Percentiles rank a stretch among this genome's conserved stretches.
Evolutionary conservation across 2,329 filamentous ascomycete species (phyloP).

Genomic region (Graphiopsis chlorocephala): DNA sequence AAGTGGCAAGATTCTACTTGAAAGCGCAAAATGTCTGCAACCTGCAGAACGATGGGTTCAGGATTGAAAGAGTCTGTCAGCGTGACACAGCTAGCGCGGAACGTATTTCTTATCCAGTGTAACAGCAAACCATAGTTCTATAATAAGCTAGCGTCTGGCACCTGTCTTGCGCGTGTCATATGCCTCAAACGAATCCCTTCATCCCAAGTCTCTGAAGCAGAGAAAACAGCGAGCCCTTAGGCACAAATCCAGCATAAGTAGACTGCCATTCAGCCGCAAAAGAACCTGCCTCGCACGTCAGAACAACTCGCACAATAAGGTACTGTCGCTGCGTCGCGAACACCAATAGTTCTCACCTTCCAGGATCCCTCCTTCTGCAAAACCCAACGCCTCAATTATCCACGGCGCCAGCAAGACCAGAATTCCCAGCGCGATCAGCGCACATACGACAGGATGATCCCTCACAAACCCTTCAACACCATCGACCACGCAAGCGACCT

Average conservation of each 20-base stretch:
- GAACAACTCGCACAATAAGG: not conserved
- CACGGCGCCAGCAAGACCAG: not conserved
- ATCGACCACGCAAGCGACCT: not conserved
- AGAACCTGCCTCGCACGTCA: not conserved
- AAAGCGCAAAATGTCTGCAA: not conserved
- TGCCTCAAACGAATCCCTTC: not conserved
- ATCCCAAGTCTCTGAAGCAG: not conserved
- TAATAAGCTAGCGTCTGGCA: not conserved
- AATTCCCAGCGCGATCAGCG: not conserved
- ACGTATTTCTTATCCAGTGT: too few species aligned
- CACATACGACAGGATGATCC: not conserved
- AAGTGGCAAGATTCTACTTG: not conserved
- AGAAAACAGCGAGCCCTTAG: not conserved
- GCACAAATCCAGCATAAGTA: not conserved
- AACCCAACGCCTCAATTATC: not conserved
- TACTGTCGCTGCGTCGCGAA: not conserved
- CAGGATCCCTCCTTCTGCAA: not conserved
- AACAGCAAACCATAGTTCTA: too few species aligned
- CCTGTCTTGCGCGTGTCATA: not conserved
- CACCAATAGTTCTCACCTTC: not conserved
- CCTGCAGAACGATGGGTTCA: too few species aligned
- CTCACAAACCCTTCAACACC: not conserved
- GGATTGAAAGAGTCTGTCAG: not conserved
- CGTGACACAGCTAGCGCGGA: too few species aligned
- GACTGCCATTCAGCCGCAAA: not conserved